A percentile compares a stretch with the other conserved stretches of the same genome.
Evolutionary conservation across 164 flowering plant species (phyloP).

Genomic region (Liquidambar formosana): DNA sequence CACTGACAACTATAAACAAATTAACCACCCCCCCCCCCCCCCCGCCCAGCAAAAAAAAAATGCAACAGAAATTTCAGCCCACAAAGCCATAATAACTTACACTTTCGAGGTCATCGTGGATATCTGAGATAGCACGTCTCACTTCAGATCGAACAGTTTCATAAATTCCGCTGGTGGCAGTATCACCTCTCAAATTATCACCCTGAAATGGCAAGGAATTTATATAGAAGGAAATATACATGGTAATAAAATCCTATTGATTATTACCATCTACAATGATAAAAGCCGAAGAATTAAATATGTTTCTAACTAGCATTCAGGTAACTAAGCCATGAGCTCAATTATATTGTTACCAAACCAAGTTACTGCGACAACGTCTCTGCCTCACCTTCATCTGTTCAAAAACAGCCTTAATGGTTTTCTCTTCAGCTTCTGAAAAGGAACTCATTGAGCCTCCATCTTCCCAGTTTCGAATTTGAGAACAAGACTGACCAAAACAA

Average conservation of each 20-base stretch:
- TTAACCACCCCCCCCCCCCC: no score
- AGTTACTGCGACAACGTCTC: not conserved
- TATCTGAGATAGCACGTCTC: slow-evolving; percentile 63
- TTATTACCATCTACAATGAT: not conserved
- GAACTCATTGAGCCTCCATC: slow-evolving; percentile 50
- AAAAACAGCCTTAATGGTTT: slow-evolving; percentile 51
- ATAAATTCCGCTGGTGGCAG: slow-evolving; percentile 35
- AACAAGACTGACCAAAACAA: slow-evolving; percentile 25
- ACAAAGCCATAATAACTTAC: slow-evolving; percentile 34
- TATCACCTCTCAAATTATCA: slow-evolving; percentile 29
- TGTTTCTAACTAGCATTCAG: not conserved
- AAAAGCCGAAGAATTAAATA: not conserved
- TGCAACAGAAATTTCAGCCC: no score
- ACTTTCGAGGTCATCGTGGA: slow-evolving; percentile 52
- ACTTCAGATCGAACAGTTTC: slow-evolving; percentile 69
- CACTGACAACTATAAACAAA: no score
- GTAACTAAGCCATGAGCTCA: not conserved
- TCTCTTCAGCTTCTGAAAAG: slow-evolving; percentile 71
- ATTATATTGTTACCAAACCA: not conserved
- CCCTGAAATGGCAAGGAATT: slow-evolving; percentile 31
- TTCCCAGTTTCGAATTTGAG: slow-evolving; percentile 38
- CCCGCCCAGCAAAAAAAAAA: no score
- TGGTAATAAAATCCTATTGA: not conserved
- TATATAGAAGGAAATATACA: not conserved
- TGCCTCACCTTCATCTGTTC: slow-evolving; percentile 57